Percentiles rank a stretch among this genome's conserved stretches.
These are phyloP conservation scores for Trichoderma sp. DNA, from an alignment of 2,329 filamentous ascomycete species.

Conservation along the genomic window DNA sequence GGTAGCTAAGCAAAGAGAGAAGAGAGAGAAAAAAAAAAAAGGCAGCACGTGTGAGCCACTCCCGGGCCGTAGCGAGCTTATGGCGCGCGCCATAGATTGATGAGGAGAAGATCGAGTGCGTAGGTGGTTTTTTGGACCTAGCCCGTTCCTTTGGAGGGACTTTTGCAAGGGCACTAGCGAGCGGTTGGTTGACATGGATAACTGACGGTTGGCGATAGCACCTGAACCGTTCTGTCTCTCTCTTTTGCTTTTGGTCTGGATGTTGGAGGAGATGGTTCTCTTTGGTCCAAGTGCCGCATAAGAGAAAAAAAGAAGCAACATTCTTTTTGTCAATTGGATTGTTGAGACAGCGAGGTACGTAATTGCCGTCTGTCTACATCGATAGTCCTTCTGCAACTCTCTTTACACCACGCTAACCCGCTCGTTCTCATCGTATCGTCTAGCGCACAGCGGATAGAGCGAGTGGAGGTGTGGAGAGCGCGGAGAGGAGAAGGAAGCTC, in stretches of 20 bases:
- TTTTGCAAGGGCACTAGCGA: constrained; percentile 6
- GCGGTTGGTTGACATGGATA: not conserved
- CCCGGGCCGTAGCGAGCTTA: constrained; percentile 21
- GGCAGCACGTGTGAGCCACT: not conserved
- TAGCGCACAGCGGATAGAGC: constrained; percentile 13
- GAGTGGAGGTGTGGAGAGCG: constrained; percentile 1
- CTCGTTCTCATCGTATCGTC: constrained; percentile 3
- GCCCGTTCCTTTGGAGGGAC: not conserved
- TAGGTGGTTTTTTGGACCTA: not conserved
- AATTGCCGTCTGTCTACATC: not conserved
- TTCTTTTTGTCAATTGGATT: not conserved
- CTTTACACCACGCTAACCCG: not conserved
- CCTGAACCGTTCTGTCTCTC: not conserved
- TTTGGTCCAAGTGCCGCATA: not conserved
- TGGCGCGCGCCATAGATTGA: not conserved
- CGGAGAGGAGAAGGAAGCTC: constrained; percentile 6
- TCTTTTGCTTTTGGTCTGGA: not conserved
- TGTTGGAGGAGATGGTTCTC: fast-evolving
- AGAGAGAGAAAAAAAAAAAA: not conserved
- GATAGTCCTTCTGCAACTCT: not conserved
- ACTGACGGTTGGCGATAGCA: not conserved
- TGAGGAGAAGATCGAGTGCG: not conserved
- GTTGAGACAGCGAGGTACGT: not conserved
- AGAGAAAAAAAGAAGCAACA: not conserved
- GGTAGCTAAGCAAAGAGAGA: not conserved